Conservation (phyloP, 1,139 yeast species). For the Suhomyces bolitotheri region DNA sequence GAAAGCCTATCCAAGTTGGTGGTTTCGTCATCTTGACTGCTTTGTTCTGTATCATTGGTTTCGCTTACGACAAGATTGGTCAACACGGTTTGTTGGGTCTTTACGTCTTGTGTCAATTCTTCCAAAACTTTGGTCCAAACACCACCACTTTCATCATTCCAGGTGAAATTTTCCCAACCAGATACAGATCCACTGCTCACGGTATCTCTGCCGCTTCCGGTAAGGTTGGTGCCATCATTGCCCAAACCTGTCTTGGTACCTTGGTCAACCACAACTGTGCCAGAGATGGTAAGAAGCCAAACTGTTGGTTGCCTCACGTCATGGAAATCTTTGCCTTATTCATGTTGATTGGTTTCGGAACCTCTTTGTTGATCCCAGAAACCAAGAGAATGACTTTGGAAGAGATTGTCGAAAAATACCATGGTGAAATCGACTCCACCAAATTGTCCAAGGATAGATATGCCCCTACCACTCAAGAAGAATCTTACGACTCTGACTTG, state of each 20-base stretch:
- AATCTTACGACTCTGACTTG: constrained; percentile 20
- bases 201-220: constrained; percentile 97
- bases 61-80: constrained; percentile 68
- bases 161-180: constrained; percentile 96
- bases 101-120: constrained; percentile 76
- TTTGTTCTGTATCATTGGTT: constrained; percentile 73
- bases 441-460: constrained; percentile 20
- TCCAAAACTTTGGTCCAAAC: constrained; percentile 93
- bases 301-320: constrained; percentile 86
- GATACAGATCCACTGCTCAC: constrained; percentile 97
- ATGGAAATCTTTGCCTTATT: constrained; percentile 91
- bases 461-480: constrained; percentile 18
- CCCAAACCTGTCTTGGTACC: constrained; percentile 88
- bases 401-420: constrained; percentile 73
- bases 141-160: constrained; percentile 94
- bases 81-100: constrained; percentile 70
- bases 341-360: constrained; percentile 75
- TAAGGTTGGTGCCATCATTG: constrained; percentile 95
- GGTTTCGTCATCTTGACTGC: constrained; percentile 72
- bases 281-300: constrained; percentile 37
- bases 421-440: constrained; percentile 67
- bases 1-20: constrained; percentile 75
- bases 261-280: constrained; percentile 76
- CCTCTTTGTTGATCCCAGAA: constrained; percentile 76
- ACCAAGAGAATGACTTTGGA: constrained; percentile 88